Conservation (phyloP, 495 filamentous ascomycete species). For the Xylaria castorea region DNA sequence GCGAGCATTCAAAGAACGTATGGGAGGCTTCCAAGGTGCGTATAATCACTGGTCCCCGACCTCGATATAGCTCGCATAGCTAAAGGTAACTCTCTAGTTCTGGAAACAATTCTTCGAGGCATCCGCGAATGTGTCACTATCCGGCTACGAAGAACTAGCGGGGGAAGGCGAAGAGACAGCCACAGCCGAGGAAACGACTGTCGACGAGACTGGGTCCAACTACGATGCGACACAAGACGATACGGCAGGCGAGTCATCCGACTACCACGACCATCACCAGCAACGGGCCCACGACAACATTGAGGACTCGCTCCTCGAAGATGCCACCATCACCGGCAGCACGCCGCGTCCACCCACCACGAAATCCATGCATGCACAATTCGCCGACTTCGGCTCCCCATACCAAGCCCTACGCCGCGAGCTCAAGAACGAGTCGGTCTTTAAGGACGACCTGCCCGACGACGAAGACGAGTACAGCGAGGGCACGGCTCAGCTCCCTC, state of each 20-base stretch:
- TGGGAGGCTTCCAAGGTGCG: constrained; percentile 95
- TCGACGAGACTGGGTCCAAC: constrained; percentile 51
- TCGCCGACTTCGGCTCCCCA: constrained; percentile 69
- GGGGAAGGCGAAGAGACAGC: constrained; percentile 58
- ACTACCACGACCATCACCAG: constrained; percentile 39
- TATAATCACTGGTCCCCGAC: background rate
- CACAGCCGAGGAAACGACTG: constrained; percentile 42
- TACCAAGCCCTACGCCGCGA: constrained; percentile 71
- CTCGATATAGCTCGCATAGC: background rate
- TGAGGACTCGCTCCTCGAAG: constrained; percentile 61
- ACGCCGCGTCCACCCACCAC: constrained; percentile 58
- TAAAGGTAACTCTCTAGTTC: constrained; percentile 65
- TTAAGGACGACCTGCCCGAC: constrained; percentile 38
- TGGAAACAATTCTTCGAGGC: constrained; percentile 99
- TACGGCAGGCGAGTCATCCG: constrained; percentile 41
- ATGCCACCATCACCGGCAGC: constrained; percentile 58
- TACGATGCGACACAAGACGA: constrained; percentile 50
- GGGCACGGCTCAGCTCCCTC: constrained; percentile 49
- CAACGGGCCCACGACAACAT: constrained; percentile 44
- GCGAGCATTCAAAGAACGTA: constrained; percentile 88
- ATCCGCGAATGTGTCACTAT: constrained; percentile 95
- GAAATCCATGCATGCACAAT: constrained; percentile 53
- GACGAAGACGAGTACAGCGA: constrained; percentile 41
- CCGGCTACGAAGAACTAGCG: constrained; percentile 86
- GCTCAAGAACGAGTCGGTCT: constrained; percentile 49